Evolutionary conservation across 2,329 filamentous ascomycete genomes (phyloP).

Genomic region (Peltaster fructicola): DNA sequence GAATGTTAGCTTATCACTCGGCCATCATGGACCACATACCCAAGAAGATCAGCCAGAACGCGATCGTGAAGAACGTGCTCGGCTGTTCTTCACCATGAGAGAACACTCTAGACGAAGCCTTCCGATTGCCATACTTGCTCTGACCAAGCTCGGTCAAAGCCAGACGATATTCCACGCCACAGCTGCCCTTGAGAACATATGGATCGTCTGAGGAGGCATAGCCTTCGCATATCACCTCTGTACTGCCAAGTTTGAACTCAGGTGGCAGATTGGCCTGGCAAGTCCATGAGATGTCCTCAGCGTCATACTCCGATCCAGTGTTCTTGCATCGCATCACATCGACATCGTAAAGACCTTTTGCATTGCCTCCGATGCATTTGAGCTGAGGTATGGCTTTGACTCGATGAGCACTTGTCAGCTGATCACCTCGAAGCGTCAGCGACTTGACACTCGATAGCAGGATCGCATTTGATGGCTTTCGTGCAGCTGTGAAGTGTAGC

Average conservation of each 20-base stretch:
- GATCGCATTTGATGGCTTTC: slow-evolving; percentile 29
- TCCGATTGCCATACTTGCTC: slow-evolving; percentile 39
- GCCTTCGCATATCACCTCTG: slow-evolving; percentile 85
- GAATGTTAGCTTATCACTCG: not conserved
- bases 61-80: slow-evolving; percentile 13
- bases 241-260: slow-evolving; percentile 60
- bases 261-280: slow-evolving; percentile 50
- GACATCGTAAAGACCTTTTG: slow-evolving; percentile 47
- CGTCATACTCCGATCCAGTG: slow-evolving; percentile 59
- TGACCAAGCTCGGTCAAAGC: slow-evolving; percentile 62
- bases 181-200: slow-evolving; percentile 80
- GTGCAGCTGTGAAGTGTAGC: slow-evolving; percentile 6
- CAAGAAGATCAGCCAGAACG: slow-evolving; percentile 48
- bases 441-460: slow-evolving; percentile 52
- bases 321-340: slow-evolving; percentile 84
- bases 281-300: slow-evolving; percentile 78
- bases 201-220: slow-evolving; percentile 60
- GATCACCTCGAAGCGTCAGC: slow-evolving; percentile 55
- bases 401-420: slow-evolving; percentile 58
- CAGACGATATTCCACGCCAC: slow-evolving; percentile 77
- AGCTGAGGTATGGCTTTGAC: slow-evolving; percentile 56
- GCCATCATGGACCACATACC: slow-evolving; percentile 11
- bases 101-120: too few relatives aligned
- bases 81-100: not conserved
- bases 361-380: slow-evolving; percentile 50